These are phyloP conservation scores for Abrus pulchellus DNA, from an alignment of 306 rosid species.

Conservation along the genomic window DNA sequence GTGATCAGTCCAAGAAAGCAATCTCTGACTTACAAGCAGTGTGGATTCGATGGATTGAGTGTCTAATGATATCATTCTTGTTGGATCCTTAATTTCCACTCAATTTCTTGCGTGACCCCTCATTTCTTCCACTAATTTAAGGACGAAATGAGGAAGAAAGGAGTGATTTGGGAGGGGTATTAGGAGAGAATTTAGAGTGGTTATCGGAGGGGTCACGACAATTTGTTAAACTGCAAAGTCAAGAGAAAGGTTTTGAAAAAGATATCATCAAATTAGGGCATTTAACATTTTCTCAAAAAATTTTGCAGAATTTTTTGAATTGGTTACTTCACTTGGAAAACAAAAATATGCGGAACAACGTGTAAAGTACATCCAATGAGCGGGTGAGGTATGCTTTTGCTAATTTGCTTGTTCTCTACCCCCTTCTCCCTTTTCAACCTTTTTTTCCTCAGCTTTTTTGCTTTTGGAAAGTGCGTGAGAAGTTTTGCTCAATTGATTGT, in stretches of 20 bases:
- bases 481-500: slow-evolving; percentile 39
- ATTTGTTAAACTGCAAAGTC: slow-evolving; percentile 44
- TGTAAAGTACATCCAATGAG: slow-evolving; percentile 47
- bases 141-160: slow-evolving; percentile 35
- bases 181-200: slow-evolving; percentile 35
- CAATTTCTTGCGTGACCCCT: slow-evolving; percentile 38
- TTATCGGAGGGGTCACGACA: slow-evolving; percentile 27
- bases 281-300: neutral
- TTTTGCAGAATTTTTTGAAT: slow-evolving; percentile 47
- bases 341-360: slow-evolving; percentile 40
- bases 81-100: slow-evolving; percentile 28
- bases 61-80: slow-evolving; percentile 56
- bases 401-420: neutral
- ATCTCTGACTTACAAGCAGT: slow-evolving; percentile 84
- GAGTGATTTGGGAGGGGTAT: slow-evolving; percentile 25
- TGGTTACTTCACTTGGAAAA: slow-evolving; percentile 51
- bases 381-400: slow-evolving; percentile 46
- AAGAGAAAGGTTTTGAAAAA: slow-evolving; percentile 39
- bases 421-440: neutral
- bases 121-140: slow-evolving; percentile 50
- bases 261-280: slow-evolving; percentile 18
- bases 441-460: slow-evolving; percentile 24
- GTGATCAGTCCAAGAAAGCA: slow-evolving; percentile 97
- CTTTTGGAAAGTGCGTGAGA: slow-evolving; percentile 21
- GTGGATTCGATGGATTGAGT: slow-evolving; percentile 93